phyloP scores from a whole-genome alignment of 2,329 filamentous ascomycete species.

The Xylaria sp. region DNA sequence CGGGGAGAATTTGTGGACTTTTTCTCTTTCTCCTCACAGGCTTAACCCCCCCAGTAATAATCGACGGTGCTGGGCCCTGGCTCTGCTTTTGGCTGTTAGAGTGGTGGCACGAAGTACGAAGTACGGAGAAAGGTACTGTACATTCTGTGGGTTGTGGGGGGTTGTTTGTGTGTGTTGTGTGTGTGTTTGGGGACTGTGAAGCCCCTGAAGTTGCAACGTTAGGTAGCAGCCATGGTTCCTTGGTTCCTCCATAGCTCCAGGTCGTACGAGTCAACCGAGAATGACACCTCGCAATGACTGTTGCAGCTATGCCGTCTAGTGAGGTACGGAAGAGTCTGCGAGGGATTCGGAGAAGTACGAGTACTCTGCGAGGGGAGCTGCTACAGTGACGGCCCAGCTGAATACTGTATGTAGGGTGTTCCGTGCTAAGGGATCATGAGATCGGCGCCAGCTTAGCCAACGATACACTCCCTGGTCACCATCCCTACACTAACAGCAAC shows the following conservation, averaged over 20 bases:
- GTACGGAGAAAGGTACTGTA: not conserved
- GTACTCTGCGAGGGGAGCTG: too few relatives aligned
- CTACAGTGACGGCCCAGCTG: not conserved
- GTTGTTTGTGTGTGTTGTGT: too few relatives aligned
- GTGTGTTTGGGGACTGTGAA: not conserved
- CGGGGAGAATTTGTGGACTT: slow-evolving; percentile 19
- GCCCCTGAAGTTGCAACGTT: not conserved
- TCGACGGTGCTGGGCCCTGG: not conserved
- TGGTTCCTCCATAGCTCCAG: not conserved
- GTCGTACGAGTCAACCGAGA: not conserved
- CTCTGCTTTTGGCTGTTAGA: not conserved
- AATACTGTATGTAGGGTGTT: not conserved
- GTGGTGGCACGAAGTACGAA: not conserved
- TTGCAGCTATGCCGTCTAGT: too few relatives aligned
- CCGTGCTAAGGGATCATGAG: not conserved
- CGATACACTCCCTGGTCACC: not conserved
- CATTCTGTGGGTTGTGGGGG: not conserved
- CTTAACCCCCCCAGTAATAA: slow-evolving; percentile 3
- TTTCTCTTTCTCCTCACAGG: slow-evolving; percentile 4
- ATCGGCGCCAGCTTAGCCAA: not conserved
- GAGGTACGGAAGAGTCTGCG: too few relatives aligned
- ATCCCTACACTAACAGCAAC: too few relatives aligned
- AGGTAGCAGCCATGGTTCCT: not conserved
- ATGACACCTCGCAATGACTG: not conserved
- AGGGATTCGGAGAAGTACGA: too few relatives aligned